Percentiles rank a stretch among this genome's conserved stretches.
Conservation (phyloP, 2,329 filamentous ascomycete genomes). For the Paraphaeosphaeria sporulosa region DNA sequence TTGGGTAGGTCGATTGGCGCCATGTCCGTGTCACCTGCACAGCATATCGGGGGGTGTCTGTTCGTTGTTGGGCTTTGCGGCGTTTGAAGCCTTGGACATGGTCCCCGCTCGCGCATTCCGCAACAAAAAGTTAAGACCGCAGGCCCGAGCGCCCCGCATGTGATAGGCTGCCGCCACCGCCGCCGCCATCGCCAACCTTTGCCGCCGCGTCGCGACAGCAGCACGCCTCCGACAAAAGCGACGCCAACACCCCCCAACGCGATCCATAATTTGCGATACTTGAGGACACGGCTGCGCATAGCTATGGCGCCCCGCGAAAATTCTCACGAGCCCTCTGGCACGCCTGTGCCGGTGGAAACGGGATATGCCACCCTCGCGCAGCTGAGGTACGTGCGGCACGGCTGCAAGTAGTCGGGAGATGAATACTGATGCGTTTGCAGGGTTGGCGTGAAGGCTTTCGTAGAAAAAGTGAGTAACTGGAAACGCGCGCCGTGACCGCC, state of each 20-base stretch:
- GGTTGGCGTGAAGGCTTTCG: slow-evolving; percentile 71
- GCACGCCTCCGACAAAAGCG: slow-evolving; percentile 33
- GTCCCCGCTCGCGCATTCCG: slow-evolving; percentile 15
- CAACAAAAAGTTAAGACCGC: slow-evolving; percentile 25
- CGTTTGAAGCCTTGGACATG: slow-evolving; percentile 17
- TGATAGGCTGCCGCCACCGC: slow-evolving; percentile 26
- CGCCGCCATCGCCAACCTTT: slow-evolving; percentile 22
- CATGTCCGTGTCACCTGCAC: slow-evolving; percentile 40
- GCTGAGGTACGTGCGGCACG: slow-evolving; percentile 67
- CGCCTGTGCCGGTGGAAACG: slow-evolving; percentile 71
- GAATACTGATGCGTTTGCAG: slow-evolving; percentile 53
- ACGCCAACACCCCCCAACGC: slow-evolving; percentile 40
- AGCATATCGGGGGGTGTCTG: slow-evolving; percentile 35
- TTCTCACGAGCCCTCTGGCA: slow-evolving; percentile 61
- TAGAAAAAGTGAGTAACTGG: slow-evolving; percentile 67
- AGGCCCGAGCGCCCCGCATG: slow-evolving; percentile 18
- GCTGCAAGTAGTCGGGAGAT: slow-evolving; percentile 34
- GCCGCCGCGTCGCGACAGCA: slow-evolving; percentile 30
- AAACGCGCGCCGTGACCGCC: slow-evolving; percentile 8
- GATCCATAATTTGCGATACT: slow-evolving; percentile 28
- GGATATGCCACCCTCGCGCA: slow-evolving; percentile 86
- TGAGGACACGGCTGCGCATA: slow-evolving; percentile 16
- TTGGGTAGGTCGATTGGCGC: slow-evolving; percentile 50
- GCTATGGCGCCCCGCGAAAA: slow-evolving; percentile 64
- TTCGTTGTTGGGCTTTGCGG: slow-evolving; percentile 22